phyloP scores from a whole-genome alignment of 2,329 filamentous ascomycete species.

The Domatiomyces catenatus region DNA sequence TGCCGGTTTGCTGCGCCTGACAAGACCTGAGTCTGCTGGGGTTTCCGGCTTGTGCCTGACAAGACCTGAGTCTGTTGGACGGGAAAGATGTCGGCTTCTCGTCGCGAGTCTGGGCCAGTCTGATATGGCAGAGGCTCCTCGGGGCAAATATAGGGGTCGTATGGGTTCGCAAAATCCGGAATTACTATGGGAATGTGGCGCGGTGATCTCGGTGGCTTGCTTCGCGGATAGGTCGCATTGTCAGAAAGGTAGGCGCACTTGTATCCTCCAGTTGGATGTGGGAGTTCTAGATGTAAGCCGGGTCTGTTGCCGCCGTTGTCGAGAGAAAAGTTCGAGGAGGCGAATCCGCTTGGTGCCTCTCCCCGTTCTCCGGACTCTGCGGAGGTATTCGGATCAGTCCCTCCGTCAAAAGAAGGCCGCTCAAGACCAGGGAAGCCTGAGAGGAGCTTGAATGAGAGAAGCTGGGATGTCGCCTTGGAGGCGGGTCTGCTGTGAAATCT shows the following conservation, averaged over 20 bases:
- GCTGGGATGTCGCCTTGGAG: constrained; percentile 4
- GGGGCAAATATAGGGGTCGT: constrained; percentile 2
- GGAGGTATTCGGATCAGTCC: constrained; percentile 8
- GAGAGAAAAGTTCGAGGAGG: constrained; percentile 3
- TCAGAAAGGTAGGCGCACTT: background rate
- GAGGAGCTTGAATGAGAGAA: constrained; percentile 1
- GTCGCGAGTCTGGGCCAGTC: background rate
- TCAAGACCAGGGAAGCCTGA: constrained; percentile 12
- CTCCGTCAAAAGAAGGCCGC: constrained; percentile 10
- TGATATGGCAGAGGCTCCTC: background rate
- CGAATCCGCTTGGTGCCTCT: constrained; percentile 1
- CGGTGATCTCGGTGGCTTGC: constrained; percentile 10
- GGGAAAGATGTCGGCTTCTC: background rate
- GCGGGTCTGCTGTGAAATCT: constrained; percentile 12
- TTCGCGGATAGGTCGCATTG: background rate
- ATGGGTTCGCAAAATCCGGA: constrained; percentile 19
- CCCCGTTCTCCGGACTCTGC: constrained; percentile 2
- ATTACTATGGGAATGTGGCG: constrained; percentile 21
- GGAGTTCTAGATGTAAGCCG: background rate
- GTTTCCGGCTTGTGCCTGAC: background rate
- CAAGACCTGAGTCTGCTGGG: background rate
- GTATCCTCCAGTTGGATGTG: background rate
- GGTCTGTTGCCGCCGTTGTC: background rate
- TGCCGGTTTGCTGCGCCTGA: background rate
- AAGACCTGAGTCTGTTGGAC: background rate